Evolutionary conservation across 305 asterid species (phyloP), one percentile per base, ranked within the genome.

Genomic region (Withania somnifera): DNA sequence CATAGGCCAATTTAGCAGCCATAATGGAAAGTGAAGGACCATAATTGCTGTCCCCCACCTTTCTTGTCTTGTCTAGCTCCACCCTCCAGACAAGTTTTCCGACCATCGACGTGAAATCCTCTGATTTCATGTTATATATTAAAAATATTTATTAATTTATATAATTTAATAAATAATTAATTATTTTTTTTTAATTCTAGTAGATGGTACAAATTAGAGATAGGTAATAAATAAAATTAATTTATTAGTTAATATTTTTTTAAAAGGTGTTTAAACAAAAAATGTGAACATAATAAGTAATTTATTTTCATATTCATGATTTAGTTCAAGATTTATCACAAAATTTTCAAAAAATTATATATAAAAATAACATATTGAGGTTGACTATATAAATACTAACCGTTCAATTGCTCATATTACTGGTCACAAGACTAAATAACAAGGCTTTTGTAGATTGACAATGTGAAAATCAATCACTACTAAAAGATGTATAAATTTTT

Each of bases 1-100:
- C 95, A 63, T 93, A 93, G 1, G 92, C 86, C 42, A 92, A 68
- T 87, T 93, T 92, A 80, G 97, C 89, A 5, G 95, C 97, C 97
- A 93, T 92, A 1, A 90, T 81, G 5, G 95, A 85, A 7, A 90
- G 52, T 3, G 87, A 80, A 34, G 97, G n/a, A n/a, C n/a, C 68
- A 64, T 88, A 84, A 26, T 86, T 66, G 30, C 34, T 38, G 52
- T 82, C 88, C 13, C 82, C 38, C 13, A 84, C 50, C 7, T 26
- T 50, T 42, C 81, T 85, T 5, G n/a, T 84, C 45, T 9, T 77
- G 57, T 87, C 87, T 54, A 93, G 84, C 50, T 89, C 88, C 52
- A 83, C 83, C 83, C 95, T 84, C 58, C 68, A 66, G 81, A 92
- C 98, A 15, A 88, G 53, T 66, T 38, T 22, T 83, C 94, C 97